phyloP scores from a whole-genome alignment of 805 yeast species.

The Wickerhamomyces sydowiorum region DNA sequence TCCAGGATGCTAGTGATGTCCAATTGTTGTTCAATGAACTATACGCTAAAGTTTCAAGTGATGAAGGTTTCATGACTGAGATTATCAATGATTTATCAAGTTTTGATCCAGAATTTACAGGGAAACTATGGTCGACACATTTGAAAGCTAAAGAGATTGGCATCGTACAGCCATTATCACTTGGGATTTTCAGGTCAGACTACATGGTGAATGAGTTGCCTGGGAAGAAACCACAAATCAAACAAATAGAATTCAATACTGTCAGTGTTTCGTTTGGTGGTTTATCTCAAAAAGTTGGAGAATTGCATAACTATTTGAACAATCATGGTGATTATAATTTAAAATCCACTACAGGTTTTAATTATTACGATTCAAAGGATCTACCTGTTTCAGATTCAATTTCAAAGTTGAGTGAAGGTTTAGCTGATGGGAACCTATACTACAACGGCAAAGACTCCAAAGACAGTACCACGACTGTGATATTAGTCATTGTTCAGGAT shows the following conservation, averaged over 20 bases:
- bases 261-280: slow-evolving; percentile 96
- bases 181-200: slow-evolving; percentile 88
- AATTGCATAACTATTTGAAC: slow-evolving; percentile 66
- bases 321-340: slow-evolving; percentile 46
- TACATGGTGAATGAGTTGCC: slow-evolving; percentile 63
- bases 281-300: slow-evolving; percentile 71
- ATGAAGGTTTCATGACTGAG: slow-evolving; percentile 57
- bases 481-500: slow-evolving; percentile 78
- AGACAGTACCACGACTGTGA: slow-evolving; percentile 36
- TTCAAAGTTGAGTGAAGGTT: slow-evolving; percentile 55
- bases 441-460: slow-evolving; percentile 41
- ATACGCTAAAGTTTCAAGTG: slow-evolving; percentile 58
- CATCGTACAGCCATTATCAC: slow-evolving; percentile 57
- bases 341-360: slow-evolving; percentile 26
- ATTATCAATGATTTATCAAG: slow-evolving; percentile 49
- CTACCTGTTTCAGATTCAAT: slow-evolving; percentile 69
- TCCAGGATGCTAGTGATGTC: slow-evolving; percentile 58
- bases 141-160: slow-evolving; percentile 40
- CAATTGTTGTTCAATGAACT: slow-evolving; percentile 68
- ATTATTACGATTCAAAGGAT: slow-evolving; percentile 38
- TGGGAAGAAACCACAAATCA: slow-evolving; percentile 42
- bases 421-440: slow-evolving; percentile 57
- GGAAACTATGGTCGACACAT: slow-evolving; percentile 63
- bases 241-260: slow-evolving; percentile 95
- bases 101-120: slow-evolving; percentile 76